Evolutionary conservation across 2,329 filamentous ascomycete genomes (phyloP), one percentile per base, ranked within the genome.

Genomic region (Apiospora koreana): DNA sequence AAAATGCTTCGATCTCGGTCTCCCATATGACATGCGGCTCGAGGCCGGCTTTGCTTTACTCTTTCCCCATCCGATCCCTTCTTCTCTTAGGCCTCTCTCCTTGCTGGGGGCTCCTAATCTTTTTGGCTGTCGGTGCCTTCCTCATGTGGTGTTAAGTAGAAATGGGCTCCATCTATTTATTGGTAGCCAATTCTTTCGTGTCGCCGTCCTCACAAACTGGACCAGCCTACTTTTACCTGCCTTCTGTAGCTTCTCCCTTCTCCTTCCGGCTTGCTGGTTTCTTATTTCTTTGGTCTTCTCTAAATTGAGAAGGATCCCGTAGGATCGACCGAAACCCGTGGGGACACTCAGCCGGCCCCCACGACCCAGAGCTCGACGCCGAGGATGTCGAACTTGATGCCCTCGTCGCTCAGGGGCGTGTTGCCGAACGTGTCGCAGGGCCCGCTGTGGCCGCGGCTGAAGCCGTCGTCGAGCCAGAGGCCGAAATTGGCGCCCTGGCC

Each of bases 351-450:
- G 31, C 54, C 54, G 23, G 80, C 82, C 7, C 96, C 95, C 75
- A 98, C 88, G 78, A 93, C 94, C 96, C 96, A 99, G 14, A 98
- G 82, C 83, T 99, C 96, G 1, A 98, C 93, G 1, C 94, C 95
- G 42, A 98, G 79, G 16, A 99, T 89, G 71, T 94, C 93, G 78
- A 98, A 99, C 80, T 97, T 97, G 72, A 91, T 90, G 0, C 95
- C 96, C 77, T 97, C 94, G 69, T 98, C 95, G 76, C 95, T 98
- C 68, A 99, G 83, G 12, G 93, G 92, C 83, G 98, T 95, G 75
- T 99, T 99, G 0, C 94, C 94, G 83, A 98, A 99, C 0, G 96
- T 99, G 72, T 93, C 91, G 79, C 94, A 97, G 4, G 89, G 86
- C 54, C 92, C 91, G 77, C 94, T 97, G 68, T 97, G 89, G 3